phyloP scores from a whole-genome alignment of 1,139 yeast genomes.

The Lodderomyces margitis region DNA sequence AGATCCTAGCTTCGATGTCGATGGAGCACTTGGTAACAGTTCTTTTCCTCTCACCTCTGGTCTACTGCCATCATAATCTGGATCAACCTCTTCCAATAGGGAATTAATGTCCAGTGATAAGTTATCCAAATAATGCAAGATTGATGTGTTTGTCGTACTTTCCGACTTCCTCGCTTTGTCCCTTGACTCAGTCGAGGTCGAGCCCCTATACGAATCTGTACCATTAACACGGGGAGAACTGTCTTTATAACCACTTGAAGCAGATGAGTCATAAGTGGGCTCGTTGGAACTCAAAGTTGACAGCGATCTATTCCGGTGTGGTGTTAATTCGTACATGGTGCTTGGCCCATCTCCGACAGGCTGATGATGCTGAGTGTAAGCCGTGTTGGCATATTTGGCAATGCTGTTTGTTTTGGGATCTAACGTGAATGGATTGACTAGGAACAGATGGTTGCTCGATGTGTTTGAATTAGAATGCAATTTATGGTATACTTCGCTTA shows the following conservation, averaged over 20 bases:
- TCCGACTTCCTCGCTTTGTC: constrained; percentile 2
- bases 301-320: background rate
- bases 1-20: constrained; percentile 1
- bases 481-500: background rate
- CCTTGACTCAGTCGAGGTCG: background rate
- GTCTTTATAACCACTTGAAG: background rate
- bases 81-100: constrained; percentile 15
- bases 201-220: background rate
- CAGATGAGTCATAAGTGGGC: background rate
- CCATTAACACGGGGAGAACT: background rate
- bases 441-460: background rate
- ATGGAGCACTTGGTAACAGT: background rate
- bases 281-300: background rate
- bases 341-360: too few relatives aligned
- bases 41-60: background rate
- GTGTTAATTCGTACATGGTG: background rate
- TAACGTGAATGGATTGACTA: constrained; percentile 1
- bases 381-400: background rate
- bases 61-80: background rate
- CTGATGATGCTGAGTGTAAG: background rate
- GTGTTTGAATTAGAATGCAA: background rate
- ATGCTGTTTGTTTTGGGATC: constrained; percentile 2
- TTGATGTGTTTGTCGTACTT: constrained; percentile 29
- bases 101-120: constrained; percentile 26
- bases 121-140: constrained; percentile 30